These are phyloP conservation scores for Populus trichocarpa DNA, from an alignment of 441 rosid species.

Conservation along the genomic window DNA sequence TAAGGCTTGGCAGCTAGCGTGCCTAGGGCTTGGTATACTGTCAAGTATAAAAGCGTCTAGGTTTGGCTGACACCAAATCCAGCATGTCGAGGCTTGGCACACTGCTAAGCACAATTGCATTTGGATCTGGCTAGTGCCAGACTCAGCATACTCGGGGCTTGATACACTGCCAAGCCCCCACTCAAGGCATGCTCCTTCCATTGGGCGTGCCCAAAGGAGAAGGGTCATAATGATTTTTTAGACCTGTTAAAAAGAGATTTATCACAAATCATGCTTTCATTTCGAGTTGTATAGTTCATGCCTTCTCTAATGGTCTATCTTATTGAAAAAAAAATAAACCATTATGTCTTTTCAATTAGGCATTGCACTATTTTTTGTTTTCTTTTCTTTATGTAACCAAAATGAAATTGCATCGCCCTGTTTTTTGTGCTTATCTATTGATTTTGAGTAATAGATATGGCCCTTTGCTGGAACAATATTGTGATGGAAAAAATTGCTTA, in stretches of 20 bases:
- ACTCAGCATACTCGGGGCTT: rapidly evolving
- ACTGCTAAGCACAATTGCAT: too few species aligned
- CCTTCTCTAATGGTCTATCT: not conserved
- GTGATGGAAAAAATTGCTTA: not conserved
- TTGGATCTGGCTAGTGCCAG: too few species aligned
- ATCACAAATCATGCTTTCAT: not conserved
- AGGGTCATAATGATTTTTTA: too few species aligned
- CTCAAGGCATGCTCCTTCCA: too few species aligned
- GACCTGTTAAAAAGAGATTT: too few species aligned
- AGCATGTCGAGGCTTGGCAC: too few species aligned
- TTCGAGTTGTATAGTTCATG: not conserved
- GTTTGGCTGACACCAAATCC: too few species aligned
- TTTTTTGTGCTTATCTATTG: not conserved
- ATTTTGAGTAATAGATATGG: not conserved
- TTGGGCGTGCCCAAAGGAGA: rapidly evolving
- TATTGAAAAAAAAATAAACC: not conserved
- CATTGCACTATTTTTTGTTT: not conserved
- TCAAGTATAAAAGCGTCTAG: too few species aligned
- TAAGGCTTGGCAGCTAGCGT: too few species aligned
- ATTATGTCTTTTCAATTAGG: not conserved
- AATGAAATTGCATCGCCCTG: not conserved
- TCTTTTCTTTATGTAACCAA: not conserved
- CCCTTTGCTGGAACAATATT: not conserved
- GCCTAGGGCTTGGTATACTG: too few species aligned
- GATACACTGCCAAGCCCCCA: too few species aligned